A percentile compares a stretch with the other conserved stretches of the same genome.
Conservation (phyloP, 2,329 filamentous ascomycete species). For the Chaetomium sp. region DNA sequence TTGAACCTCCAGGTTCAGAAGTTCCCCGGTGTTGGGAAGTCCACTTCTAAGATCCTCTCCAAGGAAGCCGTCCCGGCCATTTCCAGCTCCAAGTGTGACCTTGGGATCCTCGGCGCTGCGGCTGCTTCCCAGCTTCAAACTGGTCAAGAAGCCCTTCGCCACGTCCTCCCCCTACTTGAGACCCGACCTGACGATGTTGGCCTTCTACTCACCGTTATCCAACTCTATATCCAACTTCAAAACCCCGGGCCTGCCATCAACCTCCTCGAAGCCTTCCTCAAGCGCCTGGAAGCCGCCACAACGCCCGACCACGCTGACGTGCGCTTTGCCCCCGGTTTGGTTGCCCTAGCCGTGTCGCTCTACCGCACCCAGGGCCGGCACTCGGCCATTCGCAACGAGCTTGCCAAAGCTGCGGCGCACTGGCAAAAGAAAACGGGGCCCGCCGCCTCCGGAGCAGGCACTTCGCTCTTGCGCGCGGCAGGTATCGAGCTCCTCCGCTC, state of each 20-base stretch:
- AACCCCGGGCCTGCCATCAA: conserved; percentile 73
- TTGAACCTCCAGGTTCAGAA: conserved; percentile 70
- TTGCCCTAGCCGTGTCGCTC: conserved; percentile 77
- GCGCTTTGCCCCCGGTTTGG: conserved; percentile 80
- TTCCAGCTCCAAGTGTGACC: conserved; percentile 35
- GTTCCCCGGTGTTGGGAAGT: conserved; percentile 59
- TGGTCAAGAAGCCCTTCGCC: conserved; percentile 69
- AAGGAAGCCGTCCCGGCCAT: conserved; percentile 36
- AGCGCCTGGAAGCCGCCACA: conserved; percentile 65
- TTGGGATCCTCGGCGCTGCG: conserved; percentile 66
- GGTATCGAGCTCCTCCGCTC: conserved; percentile 82
- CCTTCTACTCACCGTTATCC: conserved; percentile 74
- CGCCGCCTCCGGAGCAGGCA: conserved; percentile 39
- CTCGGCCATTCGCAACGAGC: conserved; percentile 68
- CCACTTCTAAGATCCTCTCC: conserved; percentile 49
- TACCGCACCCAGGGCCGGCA: conserved; percentile 77
- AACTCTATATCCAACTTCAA: conserved; percentile 73
- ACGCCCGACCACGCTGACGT: conserved; percentile 63
- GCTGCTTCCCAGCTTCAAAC: conserved; percentile 66
- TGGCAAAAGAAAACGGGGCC: conserved; percentile 64
- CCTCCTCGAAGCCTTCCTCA: conserved; percentile 76
- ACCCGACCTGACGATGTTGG: conserved; percentile 79
- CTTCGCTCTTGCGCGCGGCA: conserved; percentile 76
- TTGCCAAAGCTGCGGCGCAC: conserved; percentile 77
- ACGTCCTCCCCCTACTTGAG: conserved; percentile 69